phyloP scores from a whole-genome alignment of 495 filamentous ascomycete species.

The Trichoderma parareesei region DNA sequence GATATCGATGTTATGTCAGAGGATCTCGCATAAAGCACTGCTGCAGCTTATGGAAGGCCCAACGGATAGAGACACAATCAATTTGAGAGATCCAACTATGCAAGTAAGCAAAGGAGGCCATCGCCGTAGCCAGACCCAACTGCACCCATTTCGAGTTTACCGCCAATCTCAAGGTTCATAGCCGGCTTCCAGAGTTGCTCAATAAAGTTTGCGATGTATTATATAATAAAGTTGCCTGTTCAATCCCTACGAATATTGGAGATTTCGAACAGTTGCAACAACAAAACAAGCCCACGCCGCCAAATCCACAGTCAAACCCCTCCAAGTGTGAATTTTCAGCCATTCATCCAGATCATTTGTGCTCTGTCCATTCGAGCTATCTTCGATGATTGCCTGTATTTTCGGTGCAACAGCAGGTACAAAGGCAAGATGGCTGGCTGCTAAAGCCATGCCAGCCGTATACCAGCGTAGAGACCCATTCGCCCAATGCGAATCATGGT shows the following conservation, averaged over 20 bases:
- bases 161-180: no score
- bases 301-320: conserved; percentile 4
- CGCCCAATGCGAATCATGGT: conserved; percentile 11
- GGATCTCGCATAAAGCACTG: no score
- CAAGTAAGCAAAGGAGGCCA: no score
- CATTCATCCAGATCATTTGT: background rate
- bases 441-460: conserved; percentile 16
- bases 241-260: background rate
- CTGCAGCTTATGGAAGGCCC: no score
- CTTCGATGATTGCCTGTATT: background rate
- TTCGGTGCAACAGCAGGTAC: background rate
- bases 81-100: no score
- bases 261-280: background rate
- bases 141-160: no score
- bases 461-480: conserved; percentile 13
- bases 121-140: no score
- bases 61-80: no score
- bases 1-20: no score
- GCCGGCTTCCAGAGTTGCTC: no score
- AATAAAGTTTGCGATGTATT: no score
- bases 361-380: background rate
- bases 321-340: background rate
- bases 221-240: background rate
- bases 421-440: background rate
- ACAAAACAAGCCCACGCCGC: conserved; percentile 1